Percentiles rank a stretch among this genome's conserved stretches.
These are phyloP conservation scores for Fomitopsis schrenkii DNA, from an alignment of 1,284 basidiomycete species.

Conservation along the genomic window DNA sequence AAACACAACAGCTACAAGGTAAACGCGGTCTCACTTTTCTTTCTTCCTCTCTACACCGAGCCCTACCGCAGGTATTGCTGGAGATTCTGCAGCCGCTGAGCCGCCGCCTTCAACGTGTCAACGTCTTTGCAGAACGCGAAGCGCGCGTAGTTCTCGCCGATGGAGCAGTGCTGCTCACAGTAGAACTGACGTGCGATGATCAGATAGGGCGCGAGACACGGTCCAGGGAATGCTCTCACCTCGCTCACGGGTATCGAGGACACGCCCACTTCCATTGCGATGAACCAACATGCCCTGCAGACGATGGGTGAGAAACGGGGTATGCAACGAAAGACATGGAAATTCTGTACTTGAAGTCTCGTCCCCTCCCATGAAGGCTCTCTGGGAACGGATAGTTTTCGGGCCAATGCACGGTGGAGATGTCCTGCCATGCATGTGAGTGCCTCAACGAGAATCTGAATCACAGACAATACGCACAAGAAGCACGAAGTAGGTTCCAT, in stretches of 20 bases:
- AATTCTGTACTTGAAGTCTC: conserved; percentile 75
- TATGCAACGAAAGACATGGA: conserved; percentile 13
- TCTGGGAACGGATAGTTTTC: conserved; percentile 81
- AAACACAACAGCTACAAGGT: background rate
- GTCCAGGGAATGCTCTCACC: conserved; percentile 40
- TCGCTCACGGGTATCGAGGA: conserved; percentile 93
- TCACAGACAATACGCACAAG: conserved; percentile 46
- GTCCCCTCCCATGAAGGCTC: conserved; percentile 74
- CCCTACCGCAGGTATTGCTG: conserved; percentile 54
- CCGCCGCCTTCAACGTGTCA: conserved; percentile 76
- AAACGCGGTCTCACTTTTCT: background rate
- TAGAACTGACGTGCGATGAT: conserved; percentile 64
- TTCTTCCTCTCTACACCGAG: background rate
- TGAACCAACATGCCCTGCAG: conserved; percentile 83
- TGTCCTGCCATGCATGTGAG: conserved; percentile 52
- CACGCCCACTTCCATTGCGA: conserved; percentile 84
- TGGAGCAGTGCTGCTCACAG: conserved; percentile 75
- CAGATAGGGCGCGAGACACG: background rate
- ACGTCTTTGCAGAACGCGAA: conserved; percentile 95
- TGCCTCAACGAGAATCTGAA: background rate
- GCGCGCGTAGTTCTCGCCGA: conserved; percentile 84
- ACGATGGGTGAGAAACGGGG: conserved; percentile 3
- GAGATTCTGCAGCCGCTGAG: conserved; percentile 71
- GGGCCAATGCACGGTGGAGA: conserved; percentile 78
- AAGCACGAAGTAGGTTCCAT: conserved; percentile 89